These are phyloP conservation scores for Nothophaeocryptopus gaeumannii DNA, from an alignment of 2,329 filamentous ascomycete genomes.

Conservation along the genomic window DNA sequence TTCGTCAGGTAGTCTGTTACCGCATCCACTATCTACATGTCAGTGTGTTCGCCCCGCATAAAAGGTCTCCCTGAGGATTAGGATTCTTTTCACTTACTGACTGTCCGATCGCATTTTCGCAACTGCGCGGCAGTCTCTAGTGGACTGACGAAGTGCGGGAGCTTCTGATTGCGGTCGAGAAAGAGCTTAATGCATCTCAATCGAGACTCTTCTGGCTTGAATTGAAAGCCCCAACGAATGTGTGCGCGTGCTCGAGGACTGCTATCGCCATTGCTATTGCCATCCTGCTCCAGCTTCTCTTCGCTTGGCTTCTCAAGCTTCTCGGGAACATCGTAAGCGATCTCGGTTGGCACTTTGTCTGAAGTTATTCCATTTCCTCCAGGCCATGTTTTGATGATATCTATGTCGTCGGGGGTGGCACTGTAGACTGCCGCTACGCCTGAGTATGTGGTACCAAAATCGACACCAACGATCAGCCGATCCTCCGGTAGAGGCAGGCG, in stretches of 20 bases:
- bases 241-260: constrained; percentile 32
- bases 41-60: constrained; percentile 62
- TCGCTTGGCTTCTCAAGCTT: constrained; percentile 1
- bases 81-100: background rate
- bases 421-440: constrained; percentile 55
- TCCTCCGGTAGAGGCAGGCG: constrained; percentile 40
- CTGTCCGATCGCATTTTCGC: constrained; percentile 63
- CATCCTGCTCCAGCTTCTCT: background rate
- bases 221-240: constrained; percentile 77
- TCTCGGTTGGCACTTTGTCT: constrained; percentile 80
- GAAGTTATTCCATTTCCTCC: constrained; percentile 83
- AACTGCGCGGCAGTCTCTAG: constrained; percentile 74
- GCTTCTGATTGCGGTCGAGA: constrained; percentile 74
- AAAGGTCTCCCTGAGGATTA: too few relatives aligned
- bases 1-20: constrained; percentile 77
- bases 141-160: constrained; percentile 76
- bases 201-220: constrained; percentile 71
- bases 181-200: constrained; percentile 82
- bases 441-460: constrained; percentile 82
- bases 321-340: constrained; percentile 57
- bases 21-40: constrained; percentile 56
- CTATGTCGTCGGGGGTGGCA: constrained; percentile 69
- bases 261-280: constrained; percentile 4
- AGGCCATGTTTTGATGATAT: constrained; percentile 81
- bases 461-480: constrained; percentile 71